Base-by-base conservation (phyloP, 1,139 yeast species). In the Magnusiomyces suaveolens region DNA sequence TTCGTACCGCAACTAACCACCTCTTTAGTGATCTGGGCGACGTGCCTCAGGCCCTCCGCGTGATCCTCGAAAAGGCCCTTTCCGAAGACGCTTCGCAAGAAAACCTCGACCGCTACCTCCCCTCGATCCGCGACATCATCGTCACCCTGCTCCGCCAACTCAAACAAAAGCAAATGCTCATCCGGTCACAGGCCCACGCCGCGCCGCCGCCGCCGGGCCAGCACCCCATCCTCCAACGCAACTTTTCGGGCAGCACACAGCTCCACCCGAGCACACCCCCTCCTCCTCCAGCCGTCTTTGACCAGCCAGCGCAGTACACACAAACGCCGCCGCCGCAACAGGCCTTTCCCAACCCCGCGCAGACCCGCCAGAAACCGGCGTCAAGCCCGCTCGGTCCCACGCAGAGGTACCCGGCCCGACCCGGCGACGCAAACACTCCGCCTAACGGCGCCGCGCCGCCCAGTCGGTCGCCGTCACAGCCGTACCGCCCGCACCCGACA, bases 31-130 rank as follows among this genome's bases (percentile, higher is more conserved):
- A 84, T 62, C 69, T 87, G 24, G 87, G 89, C 1, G 90, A 87
- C 62, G 92, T 87, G 1, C 95, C 95, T 0, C 79, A 76, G 56
- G 77, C 81, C 18, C 71, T 87, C 36, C 75, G 98, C 52, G 77
- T 77, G 4, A 87, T 92, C 2, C 71, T 94, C 53, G 98, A 94
- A 65, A 83, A 84, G 46, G 95, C 98, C 0, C 73, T 94, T 8
- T 81, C 95, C 56, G 92, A 87, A 63, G 81, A 84, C 18, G 95
- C 96, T 0, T 83, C 95, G 2, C 95, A 87, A 63, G 87, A 82
- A 54, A 85, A 85, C 51, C 73, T 90, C 57, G 96, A 90, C 62
- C 71, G 79, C 57, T 90, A 85, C 65, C 73, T 90, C 46, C 97
- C 98, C 0, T 80, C 81, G 54, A 89, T 94, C 32, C 79, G 97